phyloP scores from a whole-genome alignment of 192 early-diverging fungal species.

The Blastocladiella britannica region DNA sequence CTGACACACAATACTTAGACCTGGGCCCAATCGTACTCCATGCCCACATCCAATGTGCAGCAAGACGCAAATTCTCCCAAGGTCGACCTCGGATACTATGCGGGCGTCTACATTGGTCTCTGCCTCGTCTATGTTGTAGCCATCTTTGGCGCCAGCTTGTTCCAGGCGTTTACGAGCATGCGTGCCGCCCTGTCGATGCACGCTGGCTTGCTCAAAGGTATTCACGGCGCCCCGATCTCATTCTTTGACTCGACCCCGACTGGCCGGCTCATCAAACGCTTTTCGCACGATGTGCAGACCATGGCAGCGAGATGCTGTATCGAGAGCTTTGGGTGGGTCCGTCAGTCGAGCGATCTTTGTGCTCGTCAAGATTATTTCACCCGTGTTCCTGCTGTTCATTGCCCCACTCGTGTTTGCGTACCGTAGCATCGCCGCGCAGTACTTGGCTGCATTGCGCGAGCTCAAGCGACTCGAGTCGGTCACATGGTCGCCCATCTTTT shows the following conservation, averaged over 20 bases:
- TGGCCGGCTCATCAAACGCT: constrained; percentile 43
- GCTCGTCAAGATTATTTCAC: constrained; percentile 42
- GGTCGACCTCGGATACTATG: constrained; percentile 37
- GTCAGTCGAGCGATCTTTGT: constrained; percentile 23
- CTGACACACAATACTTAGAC: no score
- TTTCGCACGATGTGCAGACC: constrained; percentile 69
- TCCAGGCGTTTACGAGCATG: constrained; percentile 6
- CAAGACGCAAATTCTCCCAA: not conserved
- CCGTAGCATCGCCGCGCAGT: constrained; percentile 29
- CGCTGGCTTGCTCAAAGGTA: constrained; percentile 22
- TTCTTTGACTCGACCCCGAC: constrained; percentile 83
- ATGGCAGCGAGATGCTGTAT: constrained; percentile 34
- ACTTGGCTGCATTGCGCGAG: constrained; percentile 48
- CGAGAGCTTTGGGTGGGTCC: constrained; percentile 19
- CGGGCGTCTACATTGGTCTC: constrained; percentile 34
- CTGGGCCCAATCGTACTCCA: not conserved
- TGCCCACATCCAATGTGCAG: no score
- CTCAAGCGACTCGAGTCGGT: constrained; percentile 58
- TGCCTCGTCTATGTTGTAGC: constrained; percentile 11
- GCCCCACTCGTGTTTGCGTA: constrained; percentile 35
- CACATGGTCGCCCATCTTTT: constrained; percentile 46
- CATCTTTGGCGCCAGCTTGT: not conserved
- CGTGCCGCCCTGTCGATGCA: constrained; percentile 36
- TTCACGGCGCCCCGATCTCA: constrained; percentile 47
- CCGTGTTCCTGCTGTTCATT: constrained; percentile 50